Evolutionary conservation across 441 rosid species (phyloP).

Genomic region (Euphorbia corollata): DNA sequence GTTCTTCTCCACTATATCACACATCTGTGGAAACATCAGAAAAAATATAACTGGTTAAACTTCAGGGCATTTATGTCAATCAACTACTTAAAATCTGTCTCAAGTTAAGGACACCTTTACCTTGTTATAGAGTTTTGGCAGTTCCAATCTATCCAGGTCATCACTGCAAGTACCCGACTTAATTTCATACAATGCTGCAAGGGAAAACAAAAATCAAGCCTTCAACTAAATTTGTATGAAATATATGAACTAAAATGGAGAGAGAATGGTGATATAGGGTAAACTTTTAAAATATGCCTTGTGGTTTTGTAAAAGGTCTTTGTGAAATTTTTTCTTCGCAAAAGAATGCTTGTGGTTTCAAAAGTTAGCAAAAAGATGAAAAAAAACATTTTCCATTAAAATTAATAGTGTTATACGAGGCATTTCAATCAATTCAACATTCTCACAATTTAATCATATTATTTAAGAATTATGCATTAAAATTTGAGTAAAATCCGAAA

Average conservation of each 20-base stretch:
- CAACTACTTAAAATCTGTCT: background rate
- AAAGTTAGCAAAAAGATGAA: too few species aligned
- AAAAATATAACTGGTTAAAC: constrained; percentile 7
- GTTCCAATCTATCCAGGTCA: constrained; percentile 48
- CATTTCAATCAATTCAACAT: too few species aligned
- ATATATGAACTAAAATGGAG: background rate
- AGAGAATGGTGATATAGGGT: too few species aligned
- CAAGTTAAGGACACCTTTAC: constrained; percentile 28
- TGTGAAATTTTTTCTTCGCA: too few species aligned
- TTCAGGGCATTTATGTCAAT: background rate
- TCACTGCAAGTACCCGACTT: constrained; percentile 46
- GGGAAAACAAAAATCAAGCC: constrained; percentile 5
- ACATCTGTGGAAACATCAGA: constrained; percentile 39
- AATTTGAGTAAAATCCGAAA: too few species aligned
- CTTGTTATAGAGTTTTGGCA: constrained; percentile 56
- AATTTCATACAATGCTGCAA: constrained; percentile 62
- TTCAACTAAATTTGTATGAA: background rate
- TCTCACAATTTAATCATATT: too few species aligned
- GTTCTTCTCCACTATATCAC: constrained; percentile 49
- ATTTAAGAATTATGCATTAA: too few species aligned
- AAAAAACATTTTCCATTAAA: too few species aligned
- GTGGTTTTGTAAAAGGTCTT: too few species aligned
- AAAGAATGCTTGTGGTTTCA: too few species aligned
- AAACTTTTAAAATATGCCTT: too few species aligned
- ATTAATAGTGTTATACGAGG: too few species aligned